These are phyloP conservation scores for Epichloe sp. DNA, from an alignment of 2,329 filamentous ascomycete genomes.

Conservation along the genomic window DNA sequence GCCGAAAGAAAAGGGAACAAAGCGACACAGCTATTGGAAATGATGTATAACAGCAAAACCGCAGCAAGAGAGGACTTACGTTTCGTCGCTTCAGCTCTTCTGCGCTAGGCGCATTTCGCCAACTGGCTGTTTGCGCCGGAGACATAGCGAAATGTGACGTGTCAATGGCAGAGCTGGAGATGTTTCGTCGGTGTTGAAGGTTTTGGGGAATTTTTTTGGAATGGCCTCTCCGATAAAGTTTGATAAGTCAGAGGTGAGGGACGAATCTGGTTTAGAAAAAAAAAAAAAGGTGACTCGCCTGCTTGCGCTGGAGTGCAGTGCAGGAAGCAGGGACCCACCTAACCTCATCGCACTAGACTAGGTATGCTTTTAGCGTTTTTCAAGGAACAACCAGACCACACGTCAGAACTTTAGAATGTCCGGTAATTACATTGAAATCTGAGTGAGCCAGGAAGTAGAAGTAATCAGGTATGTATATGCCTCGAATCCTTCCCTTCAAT, in stretches of 20 bases:
- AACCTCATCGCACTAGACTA: neutral
- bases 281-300: neutral
- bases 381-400: no score
- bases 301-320: neutral
- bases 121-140: conserved; percentile 20
- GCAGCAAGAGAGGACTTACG: conserved; percentile 24
- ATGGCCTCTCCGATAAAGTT: conserved; percentile 3
- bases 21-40: neutral
- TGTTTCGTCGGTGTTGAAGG: neutral
- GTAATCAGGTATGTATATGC: no score
- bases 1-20: neutral
- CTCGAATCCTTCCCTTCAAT: no score
- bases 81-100: conserved; percentile 50
- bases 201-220: conserved; percentile 3
- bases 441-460: no score
- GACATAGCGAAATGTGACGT: conserved; percentile 15
- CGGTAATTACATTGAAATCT: no score
- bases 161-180: neutral
- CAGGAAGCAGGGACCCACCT: neutral
- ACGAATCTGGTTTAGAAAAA: conserved; percentile 1
- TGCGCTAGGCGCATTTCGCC: conserved; percentile 28
- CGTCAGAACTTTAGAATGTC: no score
- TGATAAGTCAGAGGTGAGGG: neutral
- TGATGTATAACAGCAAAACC: neutral
- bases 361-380: neutral